Base-by-base conservation (phyloP, 2,329 filamentous ascomycete genomes). In the Ophiostoma sp. region DNA sequence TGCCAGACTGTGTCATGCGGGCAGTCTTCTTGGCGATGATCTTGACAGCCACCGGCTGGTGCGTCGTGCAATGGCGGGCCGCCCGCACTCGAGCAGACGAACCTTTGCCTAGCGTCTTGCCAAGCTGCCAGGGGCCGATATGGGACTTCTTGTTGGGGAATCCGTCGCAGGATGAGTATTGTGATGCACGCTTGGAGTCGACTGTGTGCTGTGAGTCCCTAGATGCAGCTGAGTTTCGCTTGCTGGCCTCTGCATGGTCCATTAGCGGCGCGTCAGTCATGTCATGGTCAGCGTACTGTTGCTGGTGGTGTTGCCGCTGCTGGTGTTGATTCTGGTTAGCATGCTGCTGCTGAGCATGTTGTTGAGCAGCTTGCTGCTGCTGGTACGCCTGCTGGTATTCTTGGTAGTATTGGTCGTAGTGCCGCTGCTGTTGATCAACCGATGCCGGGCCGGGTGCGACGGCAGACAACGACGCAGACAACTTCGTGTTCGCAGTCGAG, bases 61-160 rank as follows among this genome's bases (percentile, higher is more conserved):
- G 89, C 3, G 94, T 96, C 28, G 89, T 83, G 31, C 86, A 87
- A 83, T 99, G 95, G 75, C 93, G 90, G 28, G 95, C 97, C 48
- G 96, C 85, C 72, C 95, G 89, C 19, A 99, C 96, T 36, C 93
- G 90, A 17, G 94, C 95, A 69, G 94, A 97, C 1, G 95, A 94
- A 2, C 96, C 96, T 78, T 93, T 93, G 0, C 96, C 96, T 36
- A 99, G 86, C 0, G 93, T 97, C 80, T 89, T 94, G 7, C 96
- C 96, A 3, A 99, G 84, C 77, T 95, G 91, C 96, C 96, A 99
- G 76, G 95, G 95, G 0, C 96, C 96, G 78, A 99, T 93, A 78
- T 94, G 92, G 12, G 92, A 93, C 82, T 91, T 91, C 76, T 78
- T 76, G 55, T 78, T 78, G 72, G 78, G 76, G 36, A 79, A 78